Conservation (phyloP, 2,329 filamentous ascomycete genomes). For the Colletotrichum siamense region DNA sequence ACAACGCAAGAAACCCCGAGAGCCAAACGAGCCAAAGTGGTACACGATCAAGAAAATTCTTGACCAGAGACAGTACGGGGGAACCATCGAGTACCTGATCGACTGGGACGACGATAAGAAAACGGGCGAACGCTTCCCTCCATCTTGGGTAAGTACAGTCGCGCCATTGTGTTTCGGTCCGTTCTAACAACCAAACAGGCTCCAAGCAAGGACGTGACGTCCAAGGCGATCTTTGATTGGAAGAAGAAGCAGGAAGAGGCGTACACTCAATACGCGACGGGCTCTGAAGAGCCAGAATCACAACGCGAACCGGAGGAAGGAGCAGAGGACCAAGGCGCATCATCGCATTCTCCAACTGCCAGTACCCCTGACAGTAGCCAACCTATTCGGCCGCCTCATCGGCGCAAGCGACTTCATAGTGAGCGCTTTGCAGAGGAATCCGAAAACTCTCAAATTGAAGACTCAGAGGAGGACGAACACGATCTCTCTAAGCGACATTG, state of each 20-base stretch:
- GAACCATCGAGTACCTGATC: conserved; percentile 38
- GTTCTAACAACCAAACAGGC: conserved; percentile 5
- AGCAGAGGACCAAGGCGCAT: background rate
- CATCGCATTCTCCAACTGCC: background rate
- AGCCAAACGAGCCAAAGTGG: conserved; percentile 30
- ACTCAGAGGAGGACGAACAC: background rate
- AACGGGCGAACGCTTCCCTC: conserved; percentile 36
- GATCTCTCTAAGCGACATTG: background rate
- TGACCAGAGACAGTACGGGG: conserved; percentile 33
- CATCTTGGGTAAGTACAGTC: conserved; percentile 37
- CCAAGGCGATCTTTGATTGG: conserved; percentile 38
- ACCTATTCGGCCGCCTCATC: background rate
- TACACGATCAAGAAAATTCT: conserved; percentile 39
- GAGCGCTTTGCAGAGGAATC: background rate
- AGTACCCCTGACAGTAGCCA: conserved; percentile 13
- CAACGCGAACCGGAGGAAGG: background rate
- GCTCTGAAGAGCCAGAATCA: background rate
- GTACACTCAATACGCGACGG: background rate
- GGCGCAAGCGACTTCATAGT: background rate
- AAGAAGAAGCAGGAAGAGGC: conserved; percentile 15
- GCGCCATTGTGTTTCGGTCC: background rate
- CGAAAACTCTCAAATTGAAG: background rate
- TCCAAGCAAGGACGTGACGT: conserved; percentile 32
- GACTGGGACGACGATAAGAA: conserved; percentile 40
- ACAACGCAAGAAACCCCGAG: conserved; percentile 2